Percentiles rank a stretch among this genome's conserved stretches.
phyloP scores from a whole-genome alignment of 495 filamentous ascomycete genomes.

The Penicillium herquei region DNA sequence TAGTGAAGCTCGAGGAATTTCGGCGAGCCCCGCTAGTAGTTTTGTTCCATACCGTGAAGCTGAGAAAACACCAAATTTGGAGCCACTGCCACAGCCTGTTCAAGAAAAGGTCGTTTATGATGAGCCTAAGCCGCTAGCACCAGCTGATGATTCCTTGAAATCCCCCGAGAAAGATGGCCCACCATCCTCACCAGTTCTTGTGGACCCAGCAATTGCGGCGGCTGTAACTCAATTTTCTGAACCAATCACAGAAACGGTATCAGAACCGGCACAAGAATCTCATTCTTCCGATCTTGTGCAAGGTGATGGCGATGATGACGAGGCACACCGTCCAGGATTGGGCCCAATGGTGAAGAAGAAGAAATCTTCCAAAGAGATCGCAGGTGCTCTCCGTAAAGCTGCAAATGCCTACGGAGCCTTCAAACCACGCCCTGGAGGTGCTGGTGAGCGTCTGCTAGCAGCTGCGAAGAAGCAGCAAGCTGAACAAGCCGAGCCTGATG shows the following conservation, averaged over 20 bases:
- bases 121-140: neutral
- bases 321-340: constrained; percentile 68
- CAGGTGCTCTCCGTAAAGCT: constrained; percentile 77
- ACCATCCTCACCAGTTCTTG: constrained; percentile 6
- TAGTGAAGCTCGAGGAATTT: constrained; percentile 21
- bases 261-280: neutral
- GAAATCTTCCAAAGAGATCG: constrained; percentile 66
- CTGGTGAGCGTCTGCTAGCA: constrained; percentile 66
- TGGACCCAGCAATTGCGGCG: constrained; percentile 17
- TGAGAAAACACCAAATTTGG: constrained; percentile 16
- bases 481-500: constrained; percentile 66
- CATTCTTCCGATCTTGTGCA: neutral
- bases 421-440: constrained; percentile 79
- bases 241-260: neutral
- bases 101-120: constrained; percentile 10
- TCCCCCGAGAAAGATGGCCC: neutral
- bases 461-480: constrained; percentile 54
- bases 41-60: constrained; percentile 27
- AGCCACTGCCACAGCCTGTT: constrained; percentile 10
- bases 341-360: constrained; percentile 91
- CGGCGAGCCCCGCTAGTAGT: constrained; percentile 23
- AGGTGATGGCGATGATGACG: constrained; percentile 46
- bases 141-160: constrained; percentile 1
- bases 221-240: constrained; percentile 7
- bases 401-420: constrained; percentile 80